These are phyloP conservation scores for Camelina neglecta DNA, from an alignment of 345 rosid species.

Conservation along the genomic window DNA sequence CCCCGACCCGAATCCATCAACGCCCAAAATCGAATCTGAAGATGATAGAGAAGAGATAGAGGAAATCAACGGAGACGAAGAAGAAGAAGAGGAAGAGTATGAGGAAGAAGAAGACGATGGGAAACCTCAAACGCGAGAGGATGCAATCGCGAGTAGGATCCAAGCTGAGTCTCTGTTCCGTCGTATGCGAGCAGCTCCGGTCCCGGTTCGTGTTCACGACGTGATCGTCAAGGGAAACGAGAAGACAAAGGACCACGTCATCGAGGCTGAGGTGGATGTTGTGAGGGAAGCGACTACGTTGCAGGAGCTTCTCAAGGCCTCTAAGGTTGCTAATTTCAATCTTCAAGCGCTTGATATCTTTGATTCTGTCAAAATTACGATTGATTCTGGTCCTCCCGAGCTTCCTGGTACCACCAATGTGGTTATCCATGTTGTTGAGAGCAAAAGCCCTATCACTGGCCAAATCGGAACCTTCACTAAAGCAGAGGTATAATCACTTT, in stretches of 20 bases:
- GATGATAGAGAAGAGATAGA: conserved; percentile 34
- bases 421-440: conserved; percentile 72
- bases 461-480: conserved; percentile 72
- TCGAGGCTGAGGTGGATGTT: conserved; percentile 66
- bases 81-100: conserved; percentile 40
- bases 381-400: conserved; percentile 89
- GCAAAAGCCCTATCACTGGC: conserved; percentile 58
- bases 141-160: conserved; percentile 38
- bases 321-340: conserved; percentile 61
- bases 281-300: conserved; percentile 65
- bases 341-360: conserved; percentile 75
- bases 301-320: conserved; percentile 75
- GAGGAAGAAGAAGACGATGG: conserved; percentile 52
- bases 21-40: conserved; percentile 19
- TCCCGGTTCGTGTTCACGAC: conserved; percentile 84
- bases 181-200: conserved; percentile 53
- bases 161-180: conserved; percentile 55
- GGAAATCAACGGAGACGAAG: conserved; percentile 37
- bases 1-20: conserved; percentile 39
- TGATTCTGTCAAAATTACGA: conserved; percentile 75
- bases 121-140: conserved; percentile 41
- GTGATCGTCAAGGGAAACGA: conserved; percentile 79
- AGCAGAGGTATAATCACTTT: conserved; percentile 60
- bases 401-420: conserved; percentile 90
- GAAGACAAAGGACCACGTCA: conserved; percentile 76